Conservation (phyloP, 805 yeast species). For the Wickerhamiella lipophila region DNA sequence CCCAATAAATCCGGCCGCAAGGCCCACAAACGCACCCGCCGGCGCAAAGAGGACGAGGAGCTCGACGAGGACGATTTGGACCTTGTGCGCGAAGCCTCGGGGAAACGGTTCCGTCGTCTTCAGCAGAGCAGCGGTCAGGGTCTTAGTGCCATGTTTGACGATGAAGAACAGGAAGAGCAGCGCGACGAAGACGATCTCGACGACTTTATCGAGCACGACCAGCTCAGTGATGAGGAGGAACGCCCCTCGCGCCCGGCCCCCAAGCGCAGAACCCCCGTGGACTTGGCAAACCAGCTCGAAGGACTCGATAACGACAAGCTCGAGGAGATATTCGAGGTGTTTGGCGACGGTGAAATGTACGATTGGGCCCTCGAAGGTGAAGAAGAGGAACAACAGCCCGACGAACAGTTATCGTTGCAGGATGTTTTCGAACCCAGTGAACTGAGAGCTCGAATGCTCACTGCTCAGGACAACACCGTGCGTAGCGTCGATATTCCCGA, state of each 20-base stretch:
- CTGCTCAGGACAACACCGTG: slow-evolving; percentile 81
- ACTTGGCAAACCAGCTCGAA: slow-evolving; percentile 24
- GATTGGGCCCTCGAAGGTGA: slow-evolving; percentile 97
- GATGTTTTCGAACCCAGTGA: slow-evolving; percentile 94
- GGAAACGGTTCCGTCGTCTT: slow-evolving; percentile 67
- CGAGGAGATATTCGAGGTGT: slow-evolving; percentile 85
- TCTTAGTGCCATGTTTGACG: slow-evolving; percentile 62
- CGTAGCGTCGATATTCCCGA: slow-evolving; percentile 86
- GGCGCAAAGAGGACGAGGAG: slow-evolving; percentile 27
- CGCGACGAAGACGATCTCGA: slow-evolving; percentile 30
- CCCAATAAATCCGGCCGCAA: slow-evolving; percentile 16
- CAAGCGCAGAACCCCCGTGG: slow-evolving; percentile 13
- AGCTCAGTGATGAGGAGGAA: slow-evolving; percentile 71
- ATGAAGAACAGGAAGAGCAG: slow-evolving; percentile 33
- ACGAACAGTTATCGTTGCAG: slow-evolving; percentile 45
- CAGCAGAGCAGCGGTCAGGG: slow-evolving; percentile 36
- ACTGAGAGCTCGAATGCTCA: slow-evolving; percentile 76
- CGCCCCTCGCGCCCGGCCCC: slow-evolving; percentile 13
- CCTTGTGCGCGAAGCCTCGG: slow-evolving; percentile 78
- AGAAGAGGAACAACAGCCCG: slow-evolving; percentile 35
- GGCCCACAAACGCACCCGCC: slow-evolving; percentile 17
- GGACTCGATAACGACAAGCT: slow-evolving; percentile 79
- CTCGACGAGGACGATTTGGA: slow-evolving; percentile 94
- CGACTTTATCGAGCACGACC: slow-evolving; percentile 87
- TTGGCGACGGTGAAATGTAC: slow-evolving; percentile 94